A percentile compares a stretch with the other conserved stretches of the same genome.
Conservation (phyloP, 192 early-diverging fungal species). For the Dissophora globulifera region DNA sequence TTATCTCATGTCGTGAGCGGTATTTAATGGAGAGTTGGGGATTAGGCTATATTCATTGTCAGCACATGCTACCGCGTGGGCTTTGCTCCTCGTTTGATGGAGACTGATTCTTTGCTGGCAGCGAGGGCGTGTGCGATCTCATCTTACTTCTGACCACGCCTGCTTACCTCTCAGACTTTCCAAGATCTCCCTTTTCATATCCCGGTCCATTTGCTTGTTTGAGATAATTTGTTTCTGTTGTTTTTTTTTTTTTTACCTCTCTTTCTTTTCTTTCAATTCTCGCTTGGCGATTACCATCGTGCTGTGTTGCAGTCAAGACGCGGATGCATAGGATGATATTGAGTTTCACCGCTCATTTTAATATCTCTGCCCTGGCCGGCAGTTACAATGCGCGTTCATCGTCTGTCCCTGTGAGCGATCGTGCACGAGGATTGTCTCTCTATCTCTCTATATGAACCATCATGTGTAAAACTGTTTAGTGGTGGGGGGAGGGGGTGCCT, state of each 20-base stretch:
- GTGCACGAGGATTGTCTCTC: background rate
- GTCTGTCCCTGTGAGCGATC: background rate
- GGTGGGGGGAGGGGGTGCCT: background rate
- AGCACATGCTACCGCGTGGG: too few relatives aligned
- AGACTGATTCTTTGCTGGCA: too few relatives aligned
- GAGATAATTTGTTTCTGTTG: background rate
- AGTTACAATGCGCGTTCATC: too few relatives aligned
- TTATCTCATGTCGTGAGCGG: too few relatives aligned
- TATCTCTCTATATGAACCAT: background rate
- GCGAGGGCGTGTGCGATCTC: background rate
- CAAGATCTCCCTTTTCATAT: background rate
- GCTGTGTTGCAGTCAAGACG: too few relatives aligned
- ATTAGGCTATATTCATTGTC: too few relatives aligned
- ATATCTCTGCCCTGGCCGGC: background rate
- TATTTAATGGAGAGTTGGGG: too few relatives aligned
- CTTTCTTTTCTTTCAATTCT: background rate
- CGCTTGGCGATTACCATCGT: too few relatives aligned
- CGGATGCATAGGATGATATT: too few relatives aligned
- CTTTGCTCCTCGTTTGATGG: too few relatives aligned
- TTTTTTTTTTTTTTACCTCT: background rate
- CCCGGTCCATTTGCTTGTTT: too few relatives aligned
- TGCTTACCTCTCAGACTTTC: background rate
- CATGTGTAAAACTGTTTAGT: too few relatives aligned
- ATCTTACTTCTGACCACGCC: background rate
- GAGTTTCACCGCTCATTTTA: constrained; percentile 10